Base-by-base conservation (phyloP, 2,329 filamentous ascomycete genomes). In the Phoma sp. region DNA sequence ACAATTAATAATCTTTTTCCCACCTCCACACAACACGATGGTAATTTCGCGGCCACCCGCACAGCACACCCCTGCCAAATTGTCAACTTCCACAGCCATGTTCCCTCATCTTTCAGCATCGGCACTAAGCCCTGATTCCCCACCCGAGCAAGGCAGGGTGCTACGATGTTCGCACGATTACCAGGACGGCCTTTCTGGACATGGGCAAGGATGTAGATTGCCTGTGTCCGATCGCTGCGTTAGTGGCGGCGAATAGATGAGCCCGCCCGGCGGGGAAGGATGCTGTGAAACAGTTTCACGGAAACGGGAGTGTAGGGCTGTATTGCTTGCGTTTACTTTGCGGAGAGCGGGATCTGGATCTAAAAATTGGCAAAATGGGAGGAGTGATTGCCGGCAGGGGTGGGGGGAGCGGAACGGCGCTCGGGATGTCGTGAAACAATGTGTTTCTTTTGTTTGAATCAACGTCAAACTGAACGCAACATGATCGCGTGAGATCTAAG, bases 241-340 rank as follows among this genome's bases (percentile, higher is more conserved):
- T 48, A 45, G 51, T 36, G 51, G 39, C 33, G 21, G 26, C 45
- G 26, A 9, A 40, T 54, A 45, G 23, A 54, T 36, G 42, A 54
- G 21, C 38, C n/a, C 39, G 38, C 39, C 12, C 30, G 37, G 36
- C 33, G 21, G 37, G 42, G 2, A 20, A 12, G 18, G 38, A 26
- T 30, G 18, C 25, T 40, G 17, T 45, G 33, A 48, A 36, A 43
- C 45, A 12, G 51, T 45, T 45, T 43, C 45, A 45, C 45, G 28
- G 29, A 34, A 39, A 43, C 45, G 21, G 45, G 32, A 34, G 23
- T 23, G 39, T 40, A 54, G 28, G 45, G 45, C 51, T 54, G 45
- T 45, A 23, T 21, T 18, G 11, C 18, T 21, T 29, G 25, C 28
- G 37, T 32, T 43, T 33, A 25, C 39, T 53, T 54, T 48, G 50